These are phyloP conservation scores for Capillidium rhysosporum DNA, from an alignment of 371 early-diverging fungal species.

Conservation along the genomic window DNA sequence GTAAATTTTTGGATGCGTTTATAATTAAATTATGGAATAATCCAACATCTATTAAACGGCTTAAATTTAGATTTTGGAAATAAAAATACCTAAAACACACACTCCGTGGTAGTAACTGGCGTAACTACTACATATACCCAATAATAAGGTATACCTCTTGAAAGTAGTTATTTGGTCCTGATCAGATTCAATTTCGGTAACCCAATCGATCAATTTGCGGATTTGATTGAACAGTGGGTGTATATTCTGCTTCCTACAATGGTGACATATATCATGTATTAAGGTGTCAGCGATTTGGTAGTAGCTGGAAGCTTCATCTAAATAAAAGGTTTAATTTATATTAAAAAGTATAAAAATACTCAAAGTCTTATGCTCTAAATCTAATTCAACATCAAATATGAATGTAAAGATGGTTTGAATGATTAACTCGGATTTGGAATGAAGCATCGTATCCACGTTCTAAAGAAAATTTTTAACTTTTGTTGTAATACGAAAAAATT, in stretches of 20 bases:
- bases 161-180: background rate
- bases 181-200: background rate
- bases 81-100: background rate
- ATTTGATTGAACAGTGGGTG: background rate
- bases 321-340: background rate
- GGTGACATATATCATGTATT: slow-evolving; percentile 23
- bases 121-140: background rate
- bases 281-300: slow-evolving; percentile 24
- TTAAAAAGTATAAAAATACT: background rate
- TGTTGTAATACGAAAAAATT: slow-evolving; percentile 6
- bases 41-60: background rate
- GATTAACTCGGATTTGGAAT: slow-evolving; percentile 27
- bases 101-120: background rate
- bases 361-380: background rate
- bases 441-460: slow-evolving; percentile 32
- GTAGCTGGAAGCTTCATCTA: background rate
- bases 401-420: slow-evolving; percentile 20
- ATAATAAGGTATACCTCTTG: background rate
- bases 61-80: too few relatives aligned
- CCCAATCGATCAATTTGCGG: background rate
- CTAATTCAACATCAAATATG: background rate
- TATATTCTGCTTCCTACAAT: background rate
- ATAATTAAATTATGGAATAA: too few relatives aligned
- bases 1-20: too few relatives aligned
- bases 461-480: slow-evolving; percentile 4